A percentile compares a stretch with the other conserved stretches of the same genome.
Evolutionary conservation across 495 filamentous ascomycete genomes (phyloP).

Genomic region (Hypoxylon fuscum): DNA sequence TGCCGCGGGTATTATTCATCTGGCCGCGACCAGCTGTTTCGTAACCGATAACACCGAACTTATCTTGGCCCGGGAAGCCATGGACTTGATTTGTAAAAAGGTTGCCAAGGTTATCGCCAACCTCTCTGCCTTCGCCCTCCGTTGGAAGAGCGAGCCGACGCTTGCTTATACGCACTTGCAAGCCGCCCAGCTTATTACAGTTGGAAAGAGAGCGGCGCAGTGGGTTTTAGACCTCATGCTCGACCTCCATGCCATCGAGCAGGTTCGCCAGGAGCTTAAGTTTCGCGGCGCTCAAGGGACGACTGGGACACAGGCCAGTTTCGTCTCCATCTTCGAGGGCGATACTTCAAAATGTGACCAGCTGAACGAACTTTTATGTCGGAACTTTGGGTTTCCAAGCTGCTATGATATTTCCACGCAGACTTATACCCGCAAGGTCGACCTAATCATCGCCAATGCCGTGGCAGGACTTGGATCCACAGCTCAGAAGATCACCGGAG

Average conservation of each 20-base stretch:
- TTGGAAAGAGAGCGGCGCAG: constrained; percentile 77
- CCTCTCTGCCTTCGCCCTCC: constrained; percentile 75
- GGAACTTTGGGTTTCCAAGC: constrained; percentile 84
- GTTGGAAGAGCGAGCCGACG: constrained; percentile 71
- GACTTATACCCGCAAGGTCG: constrained; percentile 77
- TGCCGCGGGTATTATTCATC: constrained; percentile 72
- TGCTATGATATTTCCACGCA: constrained; percentile 62
- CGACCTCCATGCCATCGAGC: constrained; percentile 84
- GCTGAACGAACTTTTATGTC: constrained; percentile 78
- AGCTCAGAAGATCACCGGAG: constrained; percentile 67
- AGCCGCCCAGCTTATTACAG: constrained; percentile 73
- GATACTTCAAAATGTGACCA: constrained; percentile 81
- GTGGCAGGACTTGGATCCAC: constrained; percentile 63
- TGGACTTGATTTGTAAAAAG: constrained; percentile 64
- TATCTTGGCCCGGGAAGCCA: constrained; percentile 77
- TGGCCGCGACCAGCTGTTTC: constrained; percentile 52
- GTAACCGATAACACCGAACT: constrained; percentile 88
- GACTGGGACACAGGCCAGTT: constrained; percentile 70
- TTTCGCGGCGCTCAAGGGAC: constrained; percentile 82
- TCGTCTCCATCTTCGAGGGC: constrained; percentile 78
- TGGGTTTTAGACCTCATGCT: constrained; percentile 83
- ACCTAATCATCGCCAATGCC: constrained; percentile 81
- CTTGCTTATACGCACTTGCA: constrained; percentile 72
- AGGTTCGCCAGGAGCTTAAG: constrained; percentile 73
- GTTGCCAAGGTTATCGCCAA: constrained; percentile 86